Conservation (phyloP, 345 rosid genomes). For the Angophora floribunda region DNA sequence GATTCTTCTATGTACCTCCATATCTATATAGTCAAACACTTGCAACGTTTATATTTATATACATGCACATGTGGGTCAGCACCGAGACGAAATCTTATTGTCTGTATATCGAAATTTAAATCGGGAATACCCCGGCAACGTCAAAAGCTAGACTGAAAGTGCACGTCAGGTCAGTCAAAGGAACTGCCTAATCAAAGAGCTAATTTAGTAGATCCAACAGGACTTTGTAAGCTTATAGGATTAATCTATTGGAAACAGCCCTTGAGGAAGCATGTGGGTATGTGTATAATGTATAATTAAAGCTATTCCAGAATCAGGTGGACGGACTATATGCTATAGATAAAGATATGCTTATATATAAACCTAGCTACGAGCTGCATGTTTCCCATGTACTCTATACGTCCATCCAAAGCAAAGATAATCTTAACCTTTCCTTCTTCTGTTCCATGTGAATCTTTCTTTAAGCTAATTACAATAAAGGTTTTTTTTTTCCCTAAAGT, state of each 20-base stretch:
- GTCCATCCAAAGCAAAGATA: not conserved
- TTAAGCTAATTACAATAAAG: not conserved
- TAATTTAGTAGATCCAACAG: not conserved
- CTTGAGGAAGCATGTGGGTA: not conserved
- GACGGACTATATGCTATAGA: not conserved
- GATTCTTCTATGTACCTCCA: not conserved
- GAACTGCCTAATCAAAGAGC: not conserved
- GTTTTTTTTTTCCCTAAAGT: not conserved
- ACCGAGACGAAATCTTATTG: not conserved
- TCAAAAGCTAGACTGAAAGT: not conserved
- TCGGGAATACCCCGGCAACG: not conserved
- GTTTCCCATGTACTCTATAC: not conserved
- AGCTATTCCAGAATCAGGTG: not conserved
- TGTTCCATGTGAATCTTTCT: not conserved
- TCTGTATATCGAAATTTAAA: not conserved
- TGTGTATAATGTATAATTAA: not conserved
- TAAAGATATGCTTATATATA: not conserved
- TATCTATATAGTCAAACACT: not conserved
- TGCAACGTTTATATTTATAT: not conserved
- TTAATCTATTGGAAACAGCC: not conserved
- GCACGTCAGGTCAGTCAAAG: not conserved
- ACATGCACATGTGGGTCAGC: not conserved
- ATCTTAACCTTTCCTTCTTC: not conserved
- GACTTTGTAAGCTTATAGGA: not conserved
- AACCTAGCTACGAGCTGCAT: not conserved